Percentiles rank a stretch among this genome's conserved stretches.
Conservation (phyloP, 2,329 filamentous ascomycete species). For the Diaporthe longicolla region DNA sequence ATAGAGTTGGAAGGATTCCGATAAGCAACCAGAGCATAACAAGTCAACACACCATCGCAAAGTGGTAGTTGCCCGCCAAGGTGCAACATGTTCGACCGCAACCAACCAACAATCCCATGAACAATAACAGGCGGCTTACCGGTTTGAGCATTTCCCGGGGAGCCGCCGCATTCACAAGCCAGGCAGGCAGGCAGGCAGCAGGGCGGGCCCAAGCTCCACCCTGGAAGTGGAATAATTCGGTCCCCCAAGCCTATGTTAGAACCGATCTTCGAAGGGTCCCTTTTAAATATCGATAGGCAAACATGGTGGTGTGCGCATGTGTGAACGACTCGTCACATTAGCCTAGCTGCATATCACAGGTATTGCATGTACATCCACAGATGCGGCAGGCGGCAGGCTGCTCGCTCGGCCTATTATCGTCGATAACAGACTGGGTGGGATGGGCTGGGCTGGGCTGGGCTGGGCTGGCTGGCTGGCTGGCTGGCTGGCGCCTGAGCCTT, state of each 20-base stretch:
- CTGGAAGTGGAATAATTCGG: constrained; percentile 9
- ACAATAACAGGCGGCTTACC: constrained; percentile 18
- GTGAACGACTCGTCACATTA: constrained; percentile 26
- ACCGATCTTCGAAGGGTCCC: not conserved
- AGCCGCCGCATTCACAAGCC: constrained; percentile 6
- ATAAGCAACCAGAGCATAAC: not conserved
- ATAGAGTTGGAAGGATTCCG: constrained; percentile 3
- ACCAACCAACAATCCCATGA: not conserved
- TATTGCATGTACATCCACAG: constrained; percentile 6
- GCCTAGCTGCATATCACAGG: constrained; percentile 28
- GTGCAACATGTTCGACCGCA: not conserved
- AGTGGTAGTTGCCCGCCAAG: not conserved
- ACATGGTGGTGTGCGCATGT: constrained; percentile 15
- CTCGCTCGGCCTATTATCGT: constrained; percentile 10
- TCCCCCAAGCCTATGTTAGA: not conserved
- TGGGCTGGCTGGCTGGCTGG: not conserved
- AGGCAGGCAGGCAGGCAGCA: constrained; percentile 20
- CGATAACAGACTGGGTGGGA: not conserved
- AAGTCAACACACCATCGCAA: constrained; percentile 11
- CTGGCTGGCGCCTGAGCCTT: not conserved
- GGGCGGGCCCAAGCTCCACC: constrained; percentile 31
- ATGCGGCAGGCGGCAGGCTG: not conserved
- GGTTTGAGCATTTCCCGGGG: not conserved
- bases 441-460: not conserved
- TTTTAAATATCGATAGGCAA: not conserved